phyloP scores from a whole-genome alignment of 345 rosid species.

The Barbarea vulgaris region DNA sequence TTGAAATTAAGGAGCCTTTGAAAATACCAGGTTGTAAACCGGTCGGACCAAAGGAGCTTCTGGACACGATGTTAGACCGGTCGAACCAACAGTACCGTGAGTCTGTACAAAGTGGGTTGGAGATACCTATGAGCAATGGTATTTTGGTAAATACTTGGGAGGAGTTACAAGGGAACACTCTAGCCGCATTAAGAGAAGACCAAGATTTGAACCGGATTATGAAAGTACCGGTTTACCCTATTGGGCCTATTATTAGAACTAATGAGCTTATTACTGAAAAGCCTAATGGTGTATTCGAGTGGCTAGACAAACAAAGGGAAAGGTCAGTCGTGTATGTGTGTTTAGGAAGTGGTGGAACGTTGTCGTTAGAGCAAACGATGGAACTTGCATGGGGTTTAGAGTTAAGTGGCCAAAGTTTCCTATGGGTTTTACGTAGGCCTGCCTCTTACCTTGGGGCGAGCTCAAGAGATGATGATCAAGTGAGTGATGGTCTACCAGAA shows the following conservation, averaged over 20 bases:
- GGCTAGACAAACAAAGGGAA: constrained; percentile 56
- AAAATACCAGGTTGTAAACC: constrained; percentile 59
- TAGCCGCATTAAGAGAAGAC: constrained; percentile 43
- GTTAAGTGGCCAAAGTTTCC: constrained; percentile 48
- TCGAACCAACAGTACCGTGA: constrained; percentile 33
- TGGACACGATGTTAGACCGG: constrained; percentile 49
- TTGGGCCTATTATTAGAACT: constrained; percentile 45
- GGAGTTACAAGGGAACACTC: constrained; percentile 47
- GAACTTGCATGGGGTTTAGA: constrained; percentile 76
- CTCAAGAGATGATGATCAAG: constrained; percentile 13
- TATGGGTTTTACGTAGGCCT: constrained; percentile 46
- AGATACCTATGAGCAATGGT: constrained; percentile 49
- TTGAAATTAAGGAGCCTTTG: constrained; percentile 43
- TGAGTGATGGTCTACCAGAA: constrained; percentile 46
- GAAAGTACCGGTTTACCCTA: constrained; percentile 47
- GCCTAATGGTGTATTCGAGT: constrained; percentile 22
- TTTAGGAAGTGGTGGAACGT: constrained; percentile 72
- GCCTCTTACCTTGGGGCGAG: constrained; percentile 32
- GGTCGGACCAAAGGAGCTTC: constrained; percentile 46
- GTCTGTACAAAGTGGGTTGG: constrained; percentile 19
- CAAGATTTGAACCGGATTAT: constrained; percentile 15
- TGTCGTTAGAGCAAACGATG: constrained; percentile 48
- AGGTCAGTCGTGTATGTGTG: constrained; percentile 64
- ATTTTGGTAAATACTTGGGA: constrained; percentile 70
- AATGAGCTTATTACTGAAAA: background rate